A percentile compares a stretch with the other conserved stretches of the same genome.
Evolutionary conservation across 257 asterid species (phyloP).

Genomic region (Linaria vulgaris): DNA sequence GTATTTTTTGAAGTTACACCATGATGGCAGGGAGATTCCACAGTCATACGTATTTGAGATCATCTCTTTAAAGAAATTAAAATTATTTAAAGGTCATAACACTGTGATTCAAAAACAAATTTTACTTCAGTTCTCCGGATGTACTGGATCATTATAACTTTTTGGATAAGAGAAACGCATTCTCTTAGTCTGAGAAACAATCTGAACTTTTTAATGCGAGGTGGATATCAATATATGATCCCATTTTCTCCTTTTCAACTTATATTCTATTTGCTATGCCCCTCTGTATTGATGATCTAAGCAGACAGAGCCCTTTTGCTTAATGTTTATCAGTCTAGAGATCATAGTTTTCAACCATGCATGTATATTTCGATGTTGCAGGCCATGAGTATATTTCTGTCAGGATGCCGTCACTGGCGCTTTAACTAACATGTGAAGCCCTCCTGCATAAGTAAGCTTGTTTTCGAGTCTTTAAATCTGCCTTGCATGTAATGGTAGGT

Average conservation of each 20-base stretch:
- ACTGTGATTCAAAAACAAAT: neutral
- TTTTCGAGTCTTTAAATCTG: conserved; percentile 52
- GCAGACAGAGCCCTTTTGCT: conserved; percentile 16
- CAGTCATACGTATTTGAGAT: too few relatives aligned
- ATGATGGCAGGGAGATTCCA: too few relatives aligned
- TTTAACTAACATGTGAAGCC: conserved; percentile 65
- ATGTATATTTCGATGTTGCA: conserved; percentile 81
- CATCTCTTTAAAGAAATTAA: too few relatives aligned
- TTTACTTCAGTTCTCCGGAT: too few relatives aligned
- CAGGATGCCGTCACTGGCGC: conserved; percentile 59
- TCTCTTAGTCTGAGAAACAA: neutral
- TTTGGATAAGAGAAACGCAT: neutral
- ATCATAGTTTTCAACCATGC: conserved; percentile 53
- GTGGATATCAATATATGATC: neutral
- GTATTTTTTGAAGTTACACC: too few relatives aligned
- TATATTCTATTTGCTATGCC: conserved; percentile 7
- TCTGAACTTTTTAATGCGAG: too few relatives aligned
- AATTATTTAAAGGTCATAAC: too few relatives aligned
- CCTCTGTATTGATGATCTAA: conserved; percentile 14
- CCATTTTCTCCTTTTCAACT: neutral
- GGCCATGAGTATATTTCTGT: conserved; percentile 58
- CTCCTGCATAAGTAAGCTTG: conserved; percentile 72
- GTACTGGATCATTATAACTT: neutral
- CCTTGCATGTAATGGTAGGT: conserved; percentile 31
- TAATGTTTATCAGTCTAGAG: conserved; percentile 36